These are phyloP conservation scores for Diphasiastrum complanatum DNA, from an alignment of 83 land plant species.

Conservation along the genomic window DNA sequence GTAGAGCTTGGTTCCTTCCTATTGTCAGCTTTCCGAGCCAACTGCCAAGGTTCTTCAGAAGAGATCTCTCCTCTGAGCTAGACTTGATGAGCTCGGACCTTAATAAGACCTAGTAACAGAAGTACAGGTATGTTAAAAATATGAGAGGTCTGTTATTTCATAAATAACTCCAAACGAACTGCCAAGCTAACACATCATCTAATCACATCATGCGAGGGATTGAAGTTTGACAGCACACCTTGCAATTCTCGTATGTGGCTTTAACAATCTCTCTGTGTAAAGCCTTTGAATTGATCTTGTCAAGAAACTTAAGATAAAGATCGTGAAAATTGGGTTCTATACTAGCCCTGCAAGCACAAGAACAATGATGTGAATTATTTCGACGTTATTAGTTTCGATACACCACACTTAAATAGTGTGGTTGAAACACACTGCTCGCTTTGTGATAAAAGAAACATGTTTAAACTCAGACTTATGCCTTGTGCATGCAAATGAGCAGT, in stretches of 20 bases:
- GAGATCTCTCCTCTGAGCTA: constrained; percentile 93
- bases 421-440: too few species aligned
- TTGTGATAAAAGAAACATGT: too few species aligned
- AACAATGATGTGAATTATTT: not conserved
- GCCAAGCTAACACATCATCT: not conserved
- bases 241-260: constrained; percentile 97
- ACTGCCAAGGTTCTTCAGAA: constrained; percentile 92
- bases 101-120: constrained; percentile 61
- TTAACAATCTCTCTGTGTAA: constrained; percentile 74
- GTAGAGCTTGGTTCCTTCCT: constrained; percentile 79
- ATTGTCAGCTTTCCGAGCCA: constrained; percentile 99
- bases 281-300: constrained; percentile 65
- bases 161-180: not conserved
- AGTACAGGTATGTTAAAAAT: not conserved
- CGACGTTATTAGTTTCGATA: not conserved
- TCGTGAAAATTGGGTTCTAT: constrained; percentile 98
- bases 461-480: too few species aligned
- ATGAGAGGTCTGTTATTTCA: not conserved
- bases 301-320: constrained; percentile 82
- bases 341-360: constrained; percentile 78
- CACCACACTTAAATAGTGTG: too few species aligned
- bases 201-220: too few species aligned
- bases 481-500: too few species aligned
- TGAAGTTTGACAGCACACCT: constrained; percentile 34
- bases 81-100: constrained; percentile 95